Percentiles rank a stretch among this genome's conserved stretches.
Evolutionary conservation across 75 land plant genomes (phyloP).

Genomic region (Selaginella tamariscina): DNA sequence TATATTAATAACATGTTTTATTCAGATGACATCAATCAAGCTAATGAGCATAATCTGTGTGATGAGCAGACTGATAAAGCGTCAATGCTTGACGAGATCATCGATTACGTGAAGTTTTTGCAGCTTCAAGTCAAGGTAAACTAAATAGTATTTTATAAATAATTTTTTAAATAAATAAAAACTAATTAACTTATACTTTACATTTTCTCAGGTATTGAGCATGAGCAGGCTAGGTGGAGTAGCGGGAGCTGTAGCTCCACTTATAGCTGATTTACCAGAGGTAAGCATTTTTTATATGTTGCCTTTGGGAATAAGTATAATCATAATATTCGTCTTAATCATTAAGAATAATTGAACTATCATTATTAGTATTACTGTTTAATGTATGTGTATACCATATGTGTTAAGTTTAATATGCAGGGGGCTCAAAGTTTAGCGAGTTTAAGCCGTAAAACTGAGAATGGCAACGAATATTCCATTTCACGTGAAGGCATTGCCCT

Average conservation of each 20-base stretch:
- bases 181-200: not conserved
- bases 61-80: conserved; percentile 28
- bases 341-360: too few species aligned
- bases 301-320: too few species aligned
- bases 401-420: not conserved
- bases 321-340: too few species aligned
- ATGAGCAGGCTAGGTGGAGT: conserved; percentile 5
- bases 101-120: conserved; percentile 30
- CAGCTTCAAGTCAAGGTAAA: conserved; percentile 31
- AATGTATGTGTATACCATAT: too few species aligned
- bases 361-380: too few species aligned
- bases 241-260: not conserved
- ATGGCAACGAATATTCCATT: too few species aligned
- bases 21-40: too few species aligned
- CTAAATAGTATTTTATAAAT: not conserved
- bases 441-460: too few species aligned
- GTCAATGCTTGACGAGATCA: conserved; percentile 32
- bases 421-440: not conserved
- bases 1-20: too few species aligned
- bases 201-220: conserved; percentile 10
- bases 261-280: conserved; percentile 5
- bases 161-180: not conserved
- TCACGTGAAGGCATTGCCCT: conserved; percentile 27
- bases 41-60: conserved; percentile 6
- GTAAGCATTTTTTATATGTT: conserved; percentile 1